Percentiles rank a stretch among this genome's conserved stretches.
These are phyloP conservation scores for Auriculariales sp. DNA, from an alignment of 768 basidiomycete genomes.

Conservation along the genomic window DNA sequence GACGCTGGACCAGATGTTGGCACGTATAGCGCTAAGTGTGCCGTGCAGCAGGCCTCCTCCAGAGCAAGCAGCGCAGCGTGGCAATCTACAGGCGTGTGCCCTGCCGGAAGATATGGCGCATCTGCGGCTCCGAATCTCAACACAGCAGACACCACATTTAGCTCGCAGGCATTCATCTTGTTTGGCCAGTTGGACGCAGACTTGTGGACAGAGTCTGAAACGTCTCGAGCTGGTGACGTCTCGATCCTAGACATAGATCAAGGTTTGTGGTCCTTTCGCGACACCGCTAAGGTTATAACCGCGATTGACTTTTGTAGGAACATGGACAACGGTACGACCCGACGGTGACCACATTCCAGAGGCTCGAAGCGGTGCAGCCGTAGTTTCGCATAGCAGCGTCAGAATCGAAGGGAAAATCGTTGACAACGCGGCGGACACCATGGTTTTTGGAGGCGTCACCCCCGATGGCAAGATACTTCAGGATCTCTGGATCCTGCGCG, in stretches of 20 bases:
- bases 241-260: constrained; percentile 19
- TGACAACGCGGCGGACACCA: constrained; percentile 52
- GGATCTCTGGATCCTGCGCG: constrained; percentile 66
- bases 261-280: constrained; percentile 12
- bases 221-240: constrained; percentile 55
- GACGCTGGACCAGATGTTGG: no score
- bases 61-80: constrained; percentile 26
- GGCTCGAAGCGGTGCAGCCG: constrained; percentile 58
- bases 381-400: constrained; percentile 32
- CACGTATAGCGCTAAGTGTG: constrained; percentile 32
- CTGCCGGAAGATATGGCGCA: constrained; percentile 36
- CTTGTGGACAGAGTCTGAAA: constrained; percentile 51
- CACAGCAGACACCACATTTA: constrained; percentile 36
- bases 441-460: constrained; percentile 70
- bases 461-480: constrained; percentile 47
- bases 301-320: constrained; percentile 18
- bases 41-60: constrained; percentile 42
- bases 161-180: constrained; percentile 51
- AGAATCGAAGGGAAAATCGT: constrained; percentile 26
- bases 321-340: constrained; percentile 62
- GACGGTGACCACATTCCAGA: constrained; percentile 58
- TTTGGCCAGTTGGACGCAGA: constrained; percentile 52
- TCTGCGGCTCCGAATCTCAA: constrained; percentile 49
- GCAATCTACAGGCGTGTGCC: constrained; percentile 36
- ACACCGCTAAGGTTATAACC: neutral